Evolutionary conservation across 495 filamentous ascomycete genomes (phyloP), one percentile per base, ranked within the genome.

Genomic region (Jackrogersella minutella): DNA sequence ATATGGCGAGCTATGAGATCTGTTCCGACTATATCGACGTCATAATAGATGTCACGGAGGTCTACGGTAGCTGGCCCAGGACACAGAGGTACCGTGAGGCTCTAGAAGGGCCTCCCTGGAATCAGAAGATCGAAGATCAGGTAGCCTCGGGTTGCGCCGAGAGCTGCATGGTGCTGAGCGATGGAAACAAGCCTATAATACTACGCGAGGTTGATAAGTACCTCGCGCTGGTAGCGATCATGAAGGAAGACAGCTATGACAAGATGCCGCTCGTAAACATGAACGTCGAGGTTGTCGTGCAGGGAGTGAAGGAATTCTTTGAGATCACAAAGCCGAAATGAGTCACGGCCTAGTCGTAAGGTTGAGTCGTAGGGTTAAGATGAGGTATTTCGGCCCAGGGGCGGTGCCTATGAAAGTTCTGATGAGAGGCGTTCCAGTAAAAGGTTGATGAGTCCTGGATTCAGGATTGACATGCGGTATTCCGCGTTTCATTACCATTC

Each of bases 21-120:
- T 98, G 96, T 75, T 95, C 91, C 22, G 95, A 98, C 73, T 99
- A 93, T 72, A 96, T 99, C 58, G 94, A 99, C 74, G 92, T 97
- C 41, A 94, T 99, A 58, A 93, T 98, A 49, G 95, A 99, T 74
- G 86, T 98, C 28, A 93, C 90, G 11, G 93, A 97, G 74, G 88
- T 99, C 14, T 98, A 97, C 70, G 94, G 93, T 4, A 80, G 72
- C 58, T 97, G 88, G 88, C 78, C 83, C 22, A 78, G 88, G 7
- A 77, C 80, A 22, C 75, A 74, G 30, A 73, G 76, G 31, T 80
- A 80, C 67, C 78, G 84, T 65, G 83, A 86, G 19, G 76, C 80
- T 10, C 82, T 89, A 0, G 85, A 87, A 61, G 84, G 83, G 4
- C 81, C 85, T 47, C 79, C 85, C 0, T 89, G 86, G 75, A 80